Conservation (phyloP, 2,329 filamentous ascomycete species). For the Torrubiella hemipterigena region DNA sequence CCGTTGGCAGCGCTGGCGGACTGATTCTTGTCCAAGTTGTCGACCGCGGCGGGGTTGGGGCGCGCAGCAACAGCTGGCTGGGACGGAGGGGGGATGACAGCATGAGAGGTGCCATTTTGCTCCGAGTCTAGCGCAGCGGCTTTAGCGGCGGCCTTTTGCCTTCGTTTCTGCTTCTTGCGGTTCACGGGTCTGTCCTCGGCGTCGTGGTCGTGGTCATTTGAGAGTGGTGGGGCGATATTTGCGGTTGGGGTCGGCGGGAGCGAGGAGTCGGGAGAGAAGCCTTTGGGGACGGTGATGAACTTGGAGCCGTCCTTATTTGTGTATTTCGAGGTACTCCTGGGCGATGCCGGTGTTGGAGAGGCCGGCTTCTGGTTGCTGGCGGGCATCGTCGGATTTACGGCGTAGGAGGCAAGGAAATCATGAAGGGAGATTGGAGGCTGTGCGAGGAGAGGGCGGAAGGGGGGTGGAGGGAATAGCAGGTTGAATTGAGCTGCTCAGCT, state of each 20-base stretch:
- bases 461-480: constrained; percentile 1
- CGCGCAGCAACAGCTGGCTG: background rate
- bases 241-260: constrained; percentile 39
- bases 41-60: background rate
- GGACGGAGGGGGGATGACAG: background rate
- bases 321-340: constrained; percentile 46
- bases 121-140: constrained; percentile 31
- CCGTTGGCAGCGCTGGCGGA: constrained; percentile 23
- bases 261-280: constrained; percentile 37
- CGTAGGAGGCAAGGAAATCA: constrained; percentile 22
- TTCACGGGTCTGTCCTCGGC: constrained; percentile 48
- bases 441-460: constrained; percentile 2
- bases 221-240: constrained; percentile 14
- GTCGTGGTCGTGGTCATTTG: constrained; percentile 14
- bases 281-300: constrained; percentile 54
- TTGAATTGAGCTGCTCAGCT: too few species aligned
- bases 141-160: constrained; percentile 71
- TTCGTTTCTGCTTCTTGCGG: constrained; percentile 89
- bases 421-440: constrained; percentile 17
- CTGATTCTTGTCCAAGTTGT: constrained; percentile 1
- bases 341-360: constrained; percentile 36
- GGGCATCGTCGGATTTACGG: constrained; percentile 32
- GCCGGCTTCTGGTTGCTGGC: constrained; percentile 40
- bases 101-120: constrained; percentile 4
- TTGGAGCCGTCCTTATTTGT: constrained; percentile 59